These are phyloP conservation scores for Myxozyma geophila DNA, from an alignment of 805 yeast species.

Conservation along the genomic window DNA sequence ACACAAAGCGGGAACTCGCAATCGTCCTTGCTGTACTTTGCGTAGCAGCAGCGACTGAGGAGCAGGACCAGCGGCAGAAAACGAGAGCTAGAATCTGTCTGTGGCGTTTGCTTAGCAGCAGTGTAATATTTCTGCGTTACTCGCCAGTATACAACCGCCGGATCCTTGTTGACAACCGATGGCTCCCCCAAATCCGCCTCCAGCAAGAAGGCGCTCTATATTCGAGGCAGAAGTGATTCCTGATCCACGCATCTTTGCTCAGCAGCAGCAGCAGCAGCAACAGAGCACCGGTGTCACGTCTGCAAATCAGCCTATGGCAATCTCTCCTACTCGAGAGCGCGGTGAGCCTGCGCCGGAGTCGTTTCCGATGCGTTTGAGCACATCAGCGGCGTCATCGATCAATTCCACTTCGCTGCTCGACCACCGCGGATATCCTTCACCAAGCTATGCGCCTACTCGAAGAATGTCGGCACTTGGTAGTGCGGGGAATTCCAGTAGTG, in stretches of 20 bases:
- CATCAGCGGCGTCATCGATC: conserved; percentile 22
- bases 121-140: background rate
- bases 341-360: conserved; percentile 3
- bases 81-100: no score
- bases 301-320: background rate
- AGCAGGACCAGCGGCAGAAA: no score
- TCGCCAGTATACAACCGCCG: background rate
- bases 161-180: background rate
- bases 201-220: conserved; percentile 18
- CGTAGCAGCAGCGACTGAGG: no score
- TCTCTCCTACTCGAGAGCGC: conserved; percentile 5
- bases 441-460: conserved; percentile 9
- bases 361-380: conserved; percentile 2
- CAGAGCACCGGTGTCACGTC: background rate
- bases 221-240: conserved; percentile 24
- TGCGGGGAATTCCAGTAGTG: background rate
- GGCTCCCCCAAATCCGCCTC: conserved; percentile 14
- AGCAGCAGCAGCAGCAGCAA: conserved; percentile 20
- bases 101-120: no score
- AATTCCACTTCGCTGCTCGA: conserved; percentile 29
- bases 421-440: conserved; percentile 23
- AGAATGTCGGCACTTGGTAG: conserved; percentile 5
- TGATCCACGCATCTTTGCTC: conserved; percentile 16
- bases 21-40: no score
- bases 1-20: no score